Percentiles rank a stretch among this genome's conserved stretches.
Conservation (phyloP, 2,329 filamentous ascomycete genomes). For the Myriosclerotinia duriaeana region DNA sequence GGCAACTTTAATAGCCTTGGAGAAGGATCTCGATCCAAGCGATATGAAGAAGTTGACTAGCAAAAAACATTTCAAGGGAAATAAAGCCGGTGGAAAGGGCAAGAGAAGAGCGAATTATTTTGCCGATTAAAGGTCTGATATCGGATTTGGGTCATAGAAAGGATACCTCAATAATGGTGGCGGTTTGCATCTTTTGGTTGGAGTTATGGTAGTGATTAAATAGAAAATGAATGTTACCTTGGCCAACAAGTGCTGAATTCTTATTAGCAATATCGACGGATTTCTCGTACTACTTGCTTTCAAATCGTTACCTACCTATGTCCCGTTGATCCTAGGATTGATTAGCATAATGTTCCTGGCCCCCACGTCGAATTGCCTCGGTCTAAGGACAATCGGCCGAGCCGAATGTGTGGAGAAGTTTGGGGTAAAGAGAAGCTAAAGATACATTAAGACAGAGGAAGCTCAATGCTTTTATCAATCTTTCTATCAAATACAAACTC, state of each 20-base stretch:
- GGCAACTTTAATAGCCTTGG: conserved; percentile 74
- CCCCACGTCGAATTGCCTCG: conserved; percentile 28
- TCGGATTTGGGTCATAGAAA: conserved; percentile 20
- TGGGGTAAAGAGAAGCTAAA: conserved; percentile 22
- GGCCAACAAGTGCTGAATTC: not conserved
- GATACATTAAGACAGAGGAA: not conserved
- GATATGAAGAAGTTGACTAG: conserved; percentile 65
- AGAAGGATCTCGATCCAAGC: conserved; percentile 79
- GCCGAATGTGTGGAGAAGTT: conserved; percentile 31
- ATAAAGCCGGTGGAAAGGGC: conserved; percentile 56
- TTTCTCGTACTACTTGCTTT: conserved; percentile 5
- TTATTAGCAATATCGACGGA: not conserved
- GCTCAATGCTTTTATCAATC: not conserved
- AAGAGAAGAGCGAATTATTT: conserved; percentile 43
- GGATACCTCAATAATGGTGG: conserved; percentile 23
- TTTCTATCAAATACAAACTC: not conserved
- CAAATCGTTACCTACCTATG: not conserved
- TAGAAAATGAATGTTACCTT: conserved; percentile 12
- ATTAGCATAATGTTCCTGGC: not conserved
- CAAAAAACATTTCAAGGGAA: conserved; percentile 96
- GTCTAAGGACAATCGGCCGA: conserved; percentile 25
- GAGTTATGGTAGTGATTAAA: conserved; percentile 18
- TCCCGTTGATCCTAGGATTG: not conserved
- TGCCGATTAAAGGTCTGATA: conserved; percentile 34
- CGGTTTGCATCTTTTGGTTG: conserved; percentile 12